Evolutionary conservation across 1,284 basidiomycete genomes (phyloP), one percentile per base, ranked within the genome.

Genomic region (Marasmius fiardii): DNA sequence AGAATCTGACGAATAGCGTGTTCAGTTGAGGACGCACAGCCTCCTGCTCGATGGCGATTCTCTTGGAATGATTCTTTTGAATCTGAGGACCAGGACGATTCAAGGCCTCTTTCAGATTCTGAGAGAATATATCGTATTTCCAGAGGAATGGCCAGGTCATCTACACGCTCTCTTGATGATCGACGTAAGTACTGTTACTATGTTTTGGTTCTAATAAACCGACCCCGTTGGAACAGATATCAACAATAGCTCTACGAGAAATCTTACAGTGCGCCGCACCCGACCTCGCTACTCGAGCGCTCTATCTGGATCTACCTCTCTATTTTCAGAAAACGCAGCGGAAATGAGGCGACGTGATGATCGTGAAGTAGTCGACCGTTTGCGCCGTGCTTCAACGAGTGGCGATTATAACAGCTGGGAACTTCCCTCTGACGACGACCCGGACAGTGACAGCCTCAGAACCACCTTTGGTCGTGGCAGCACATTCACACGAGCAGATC

Each of bases 301-400:
- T 26, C 59, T 63, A 14, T 62, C 63, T 1, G 62, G 71, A 7
- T 74, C 74, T 12, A 78, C 74, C 47, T 77, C 76, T 3, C 68
- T 77, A 52, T 71, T 77, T 43, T 68, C 73, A 6, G 75, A 77
- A 56, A 77, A 69, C 57, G 72, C 75, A 1, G 68, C 71, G 7
- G 76, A 78, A 54, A 63, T 70, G 48, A 66, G 74, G 28, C 68
- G 70, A 8, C 62, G 66, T 6, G 60, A 58, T 12, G 72, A 71
- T 23, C 62, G 68, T 8, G 65, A 69, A n/a, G 35, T 49, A 7
- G 28, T 49, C 10, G 47, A 49, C 28, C 47, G 47, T 28, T 28
- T 45, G 12, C 51, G 51, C 24, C 33, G 41, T 26, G 47, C 39
- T 31, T 43, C 44, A 35, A 49, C 20, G 34, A 11, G 14, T 26